Base-by-base conservation (phyloP, 306 rosid genomes). In the Dalbergia cochinchinensis region DNA sequence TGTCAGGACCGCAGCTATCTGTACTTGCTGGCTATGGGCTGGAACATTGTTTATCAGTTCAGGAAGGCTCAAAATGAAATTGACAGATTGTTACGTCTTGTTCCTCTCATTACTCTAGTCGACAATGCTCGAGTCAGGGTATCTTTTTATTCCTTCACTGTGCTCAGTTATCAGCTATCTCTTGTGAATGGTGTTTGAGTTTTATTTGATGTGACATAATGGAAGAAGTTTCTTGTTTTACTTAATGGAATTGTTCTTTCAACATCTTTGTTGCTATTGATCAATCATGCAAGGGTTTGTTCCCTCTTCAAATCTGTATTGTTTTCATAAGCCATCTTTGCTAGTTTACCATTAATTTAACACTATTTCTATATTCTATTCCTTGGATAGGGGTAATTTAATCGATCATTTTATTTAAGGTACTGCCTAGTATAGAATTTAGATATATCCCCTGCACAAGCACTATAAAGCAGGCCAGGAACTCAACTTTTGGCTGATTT, bases 1-100 rank as follows among this genome's bases (percentile, higher is more conserved):
- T 96, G 99, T 83, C 94, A 93, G 65, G 98, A 93, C 45, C 88
- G 97, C 18, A 93, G 99, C 85, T 96, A 90, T 76, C 94, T 96
- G 63, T 96, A 93, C 80, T 39, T 96, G 84, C 89, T 96, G 12
- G 99, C 99, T 68, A 96, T 96, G 99, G 99, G 99, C 0, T 96
- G 99, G 99, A 96, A 91, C 88, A 89, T 96, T 50, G 98, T 96
- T 41, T 96, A 96, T 65, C 99, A 96, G 68, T 96, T 96, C 89
- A 83, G 99, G 51, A 90, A 89, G 89, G 99, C 98, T 20, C 99
- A 96, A 86, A 89, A 69, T 82, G 99, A 96, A 84, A 96, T 96
- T 50, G 99, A 96, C 78, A 85, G 97, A 85, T 93, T 91, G 81
- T 80, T 96, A 78, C 87, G 84, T 35, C 96, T 96, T 70, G 97